Base-by-base conservation (phyloP, 306 rosid species). In the Carpinus viminea region DNA sequence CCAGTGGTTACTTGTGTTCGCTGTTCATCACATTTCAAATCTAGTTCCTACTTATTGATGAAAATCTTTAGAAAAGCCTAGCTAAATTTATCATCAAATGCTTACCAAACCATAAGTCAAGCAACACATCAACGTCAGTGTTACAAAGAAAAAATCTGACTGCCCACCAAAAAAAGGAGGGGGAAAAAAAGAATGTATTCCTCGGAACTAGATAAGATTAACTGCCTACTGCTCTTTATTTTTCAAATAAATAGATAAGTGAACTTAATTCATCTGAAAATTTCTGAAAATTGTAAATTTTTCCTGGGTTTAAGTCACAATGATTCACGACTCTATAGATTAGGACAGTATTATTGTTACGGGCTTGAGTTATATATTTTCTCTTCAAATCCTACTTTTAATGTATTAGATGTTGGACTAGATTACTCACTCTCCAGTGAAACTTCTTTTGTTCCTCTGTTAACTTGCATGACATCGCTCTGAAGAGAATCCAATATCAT, bases 401-500 rank as follows among this genome's bases (percentile, higher is more conserved):
- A 80, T 73, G 46, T 26, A 16, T 66, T 72, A 73, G 68, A 68
- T 74, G 57, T 12, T 64, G 72, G 73, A 71, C 52, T 76, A 60
- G 79, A 74, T 36, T 34, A 85, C 99, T 88, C 86, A 95, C 99
- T 85, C 79, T 93, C 98, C 71, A 93, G 72, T 60, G 54, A 82
- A 72, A 87, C 77, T 81, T 96, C 97, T 86, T 96, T 93, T 79
- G 88, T 89, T 77, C 96, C 99, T 84, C 84, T 93, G 89, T 83
- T 89, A 82, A 85, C 88, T 83, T 96, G 98, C 90, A 96, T 87
- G 48, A 90, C 82, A 28, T 96, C 98, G 74, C 89, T 85, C 77
- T 91, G 98, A 76, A 96, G 74, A 85, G 99, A 96, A 85, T 96
- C 99, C 94, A 96, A 82, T 79, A 91, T 87, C 93, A 93, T 93